Evolutionary conservation across 352 stramenopile species (phyloP), one percentile per base, ranked within the genome.

Genomic region (Pythium brassicae): DNA sequence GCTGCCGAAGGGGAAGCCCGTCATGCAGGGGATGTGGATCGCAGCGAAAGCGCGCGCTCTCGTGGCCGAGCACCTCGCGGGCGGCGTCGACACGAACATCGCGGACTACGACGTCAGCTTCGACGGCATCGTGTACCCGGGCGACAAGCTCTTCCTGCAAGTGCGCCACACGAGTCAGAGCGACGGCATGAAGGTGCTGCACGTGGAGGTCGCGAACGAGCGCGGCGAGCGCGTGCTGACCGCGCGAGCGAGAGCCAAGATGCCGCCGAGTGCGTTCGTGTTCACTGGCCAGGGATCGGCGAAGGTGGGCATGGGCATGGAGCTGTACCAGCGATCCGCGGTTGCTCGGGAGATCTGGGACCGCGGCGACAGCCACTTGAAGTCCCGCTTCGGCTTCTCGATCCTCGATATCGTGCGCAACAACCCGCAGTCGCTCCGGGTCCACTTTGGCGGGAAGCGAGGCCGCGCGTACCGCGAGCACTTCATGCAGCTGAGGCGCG

Each of bases 1-100:
- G 42, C 70, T 96, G 48, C 85, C 87, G 17, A 63, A 77, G 15
- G 78, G 76, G 20, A 76, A 80, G 60, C 79, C 87, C 9, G 93
- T 96, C 63, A 93, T 94, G 79, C 85, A 96, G 55, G 87, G 87
- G 26, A 71, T 96, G 76, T 96, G 87, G 87, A 92, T 78, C 23
- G 83, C 82, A 3, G 88, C 74, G n/a, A 94, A 93, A 60, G 82
- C 90, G 12, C 85, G 83, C 19, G 68, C 76, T n/a, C 54, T 92
- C 48, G 63, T 88, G 14, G 72, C 83, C 12, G 59, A 77, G 42
- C 63, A 69, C 26, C 84, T 92, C 40, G 74, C 72, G 14, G 44
- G 53, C 10, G 65, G 67, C 2, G 47, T 88, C 14, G 84, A 92
- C 63, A 79, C 72, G 50, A 86, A 88, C 55, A 72, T 96, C 0